Conservation (phyloP, 2,329 filamentous ascomycete species). For the Drechslerella dactyloides region DNA sequence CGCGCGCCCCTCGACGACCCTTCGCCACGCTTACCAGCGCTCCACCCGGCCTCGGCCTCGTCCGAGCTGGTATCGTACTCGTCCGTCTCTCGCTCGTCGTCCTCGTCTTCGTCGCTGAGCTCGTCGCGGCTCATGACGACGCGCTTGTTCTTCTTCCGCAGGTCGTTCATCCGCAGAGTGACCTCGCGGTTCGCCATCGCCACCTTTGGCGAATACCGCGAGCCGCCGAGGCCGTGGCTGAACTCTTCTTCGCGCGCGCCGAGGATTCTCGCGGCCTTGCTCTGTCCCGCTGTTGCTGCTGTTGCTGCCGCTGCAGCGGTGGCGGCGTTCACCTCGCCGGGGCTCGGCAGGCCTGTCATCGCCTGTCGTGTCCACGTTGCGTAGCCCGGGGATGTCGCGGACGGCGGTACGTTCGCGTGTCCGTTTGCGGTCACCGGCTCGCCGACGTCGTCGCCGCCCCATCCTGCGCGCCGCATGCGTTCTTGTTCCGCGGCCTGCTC, state of each 20-base stretch:
- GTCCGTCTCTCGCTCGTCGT: constrained; percentile 9
- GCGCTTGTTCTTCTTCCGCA: constrained; percentile 29
- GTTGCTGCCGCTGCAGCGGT: no score
- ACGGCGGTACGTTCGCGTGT: not conserved
- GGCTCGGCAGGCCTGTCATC: constrained; percentile 31
- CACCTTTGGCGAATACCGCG: constrained; percentile 40
- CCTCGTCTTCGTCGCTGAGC: constrained; percentile 26
- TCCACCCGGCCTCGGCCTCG: constrained; percentile 11
- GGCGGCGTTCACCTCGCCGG: constrained; percentile 16
- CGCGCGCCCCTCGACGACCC: constrained; percentile 26
- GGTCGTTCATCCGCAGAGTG: constrained; percentile 35
- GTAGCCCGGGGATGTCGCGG: not conserved
- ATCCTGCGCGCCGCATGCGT: constrained; percentile 54
- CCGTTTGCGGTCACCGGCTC: constrained; percentile 42
- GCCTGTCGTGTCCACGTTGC: constrained; percentile 31
- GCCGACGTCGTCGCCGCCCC: constrained; percentile 42
- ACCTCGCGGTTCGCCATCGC: constrained; percentile 40
- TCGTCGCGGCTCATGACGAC: constrained; percentile 41
- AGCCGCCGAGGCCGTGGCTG: constrained; percentile 36
- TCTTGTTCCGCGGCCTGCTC: constrained; percentile 75
- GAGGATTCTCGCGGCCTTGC: constrained; percentile 40
- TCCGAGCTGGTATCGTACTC: constrained; percentile 39
- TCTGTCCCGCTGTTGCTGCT: constrained; percentile 3
- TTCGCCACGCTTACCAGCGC: constrained; percentile 31
- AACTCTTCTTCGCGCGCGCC: constrained; percentile 39